phyloP scores from a whole-genome alignment of 345 rosid species.

The Noccaea caerulescens region DNA sequence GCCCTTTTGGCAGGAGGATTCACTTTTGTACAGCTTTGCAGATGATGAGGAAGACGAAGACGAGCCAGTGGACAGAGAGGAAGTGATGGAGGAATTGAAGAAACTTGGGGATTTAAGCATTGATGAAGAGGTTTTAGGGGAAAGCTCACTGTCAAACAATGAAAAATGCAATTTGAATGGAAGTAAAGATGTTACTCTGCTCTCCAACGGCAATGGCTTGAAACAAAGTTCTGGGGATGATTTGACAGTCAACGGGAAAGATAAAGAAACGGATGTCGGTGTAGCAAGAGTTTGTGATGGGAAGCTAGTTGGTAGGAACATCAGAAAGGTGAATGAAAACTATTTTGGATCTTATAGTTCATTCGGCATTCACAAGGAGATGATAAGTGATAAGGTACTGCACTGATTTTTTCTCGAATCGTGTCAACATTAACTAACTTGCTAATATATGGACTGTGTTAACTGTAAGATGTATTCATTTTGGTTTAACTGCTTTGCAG shows the following conservation, averaged over 20 bases:
- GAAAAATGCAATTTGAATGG: slow-evolving; percentile 37
- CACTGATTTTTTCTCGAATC: slow-evolving; percentile 6
- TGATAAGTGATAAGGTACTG: slow-evolving; percentile 88
- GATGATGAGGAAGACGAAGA: slow-evolving; percentile 79
- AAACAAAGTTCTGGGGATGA: slow-evolving; percentile 41
- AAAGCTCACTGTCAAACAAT: slow-evolving; percentile 35
- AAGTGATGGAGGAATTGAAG: slow-evolving; percentile 51
- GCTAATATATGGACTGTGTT: slow-evolving; percentile 15
- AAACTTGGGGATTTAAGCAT: slow-evolving; percentile 51
- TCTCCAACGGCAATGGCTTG: slow-evolving; percentile 44
- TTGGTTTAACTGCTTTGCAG: slow-evolving; percentile 47
- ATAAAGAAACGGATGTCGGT: slow-evolving; percentile 29
- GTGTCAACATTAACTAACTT: slow-evolving; percentile 9
- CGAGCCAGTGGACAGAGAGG: slow-evolving; percentile 58
- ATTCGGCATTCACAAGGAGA: slow-evolving; percentile 86
- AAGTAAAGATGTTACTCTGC: slow-evolving; percentile 40
- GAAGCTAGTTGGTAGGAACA: slow-evolving; percentile 50
- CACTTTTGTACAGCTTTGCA: slow-evolving; percentile 73
- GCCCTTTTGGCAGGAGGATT: slow-evolving; percentile 80
- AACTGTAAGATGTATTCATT: slow-evolving; percentile 16
- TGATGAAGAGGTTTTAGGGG: slow-evolving; percentile 46
- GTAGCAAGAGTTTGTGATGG: slow-evolving; percentile 40
- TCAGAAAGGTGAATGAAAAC: slow-evolving; percentile 68
- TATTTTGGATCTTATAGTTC: slow-evolving; percentile 94
- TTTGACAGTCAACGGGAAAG: slow-evolving; percentile 40